Conservation (phyloP, 2,329 filamentous ascomycete species). For the Alternaria angustiovoidea region DNA sequence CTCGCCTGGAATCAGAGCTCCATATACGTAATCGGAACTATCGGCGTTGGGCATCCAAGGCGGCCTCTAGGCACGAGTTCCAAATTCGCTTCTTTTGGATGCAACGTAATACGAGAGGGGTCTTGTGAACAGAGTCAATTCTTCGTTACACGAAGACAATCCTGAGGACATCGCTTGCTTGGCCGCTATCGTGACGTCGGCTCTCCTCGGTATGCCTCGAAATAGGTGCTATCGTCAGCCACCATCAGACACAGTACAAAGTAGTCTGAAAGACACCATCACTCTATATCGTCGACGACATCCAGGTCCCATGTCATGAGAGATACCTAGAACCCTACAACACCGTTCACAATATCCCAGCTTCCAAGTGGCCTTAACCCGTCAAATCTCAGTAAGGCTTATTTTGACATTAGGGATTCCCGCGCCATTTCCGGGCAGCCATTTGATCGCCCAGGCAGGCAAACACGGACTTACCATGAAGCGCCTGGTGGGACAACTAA, state of each 20-base stretch:
- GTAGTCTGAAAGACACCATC: background rate
- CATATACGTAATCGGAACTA: constrained; percentile 3
- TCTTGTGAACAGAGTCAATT: background rate
- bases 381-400: constrained; percentile 12
- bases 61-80: constrained; percentile 16
- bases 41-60: constrained; percentile 9
- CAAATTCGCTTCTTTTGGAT: constrained; percentile 4
- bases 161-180: constrained; percentile 15
- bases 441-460: constrained; percentile 14
- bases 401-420: constrained; percentile 6
- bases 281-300: background rate
- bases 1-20: constrained; percentile 9
- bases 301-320: background rate
- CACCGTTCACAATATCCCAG: background rate
- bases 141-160: background rate
- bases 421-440: constrained; percentile 12
- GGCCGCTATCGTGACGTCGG: constrained; percentile 7
- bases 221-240: background rate
- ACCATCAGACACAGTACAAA: background rate
- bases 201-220: constrained; percentile 7
- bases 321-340: background rate
- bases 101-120: constrained; percentile 7
- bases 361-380: constrained; percentile 3
- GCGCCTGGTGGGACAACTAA: constrained; percentile 27
- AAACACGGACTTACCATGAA: constrained; percentile 25